A percentile compares a stretch with the other conserved stretches of the same genome.
Evolutionary conservation across 2,329 filamentous ascomycete genomes (phyloP).

Genomic region (Beauveria rudraprayagi): DNA sequence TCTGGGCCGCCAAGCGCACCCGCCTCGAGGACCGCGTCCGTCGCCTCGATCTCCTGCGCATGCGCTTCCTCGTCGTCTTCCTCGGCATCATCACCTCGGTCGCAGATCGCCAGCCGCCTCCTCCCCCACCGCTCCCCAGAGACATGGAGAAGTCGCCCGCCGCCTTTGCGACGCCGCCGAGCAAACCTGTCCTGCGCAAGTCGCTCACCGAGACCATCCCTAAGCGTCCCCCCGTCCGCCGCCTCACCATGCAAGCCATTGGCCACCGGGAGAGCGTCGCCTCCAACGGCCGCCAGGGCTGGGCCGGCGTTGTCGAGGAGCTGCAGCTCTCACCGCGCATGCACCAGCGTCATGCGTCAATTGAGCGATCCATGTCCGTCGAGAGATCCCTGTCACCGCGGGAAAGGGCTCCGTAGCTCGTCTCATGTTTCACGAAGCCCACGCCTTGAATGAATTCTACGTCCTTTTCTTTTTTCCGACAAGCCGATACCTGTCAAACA

Average conservation of each 20-base stretch:
- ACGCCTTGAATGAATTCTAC: not conserved
- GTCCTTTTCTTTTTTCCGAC: not conserved
- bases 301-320: conserved; percentile 56
- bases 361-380: conserved; percentile 47
- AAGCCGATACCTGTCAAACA: not conserved
- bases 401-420: not conserved
- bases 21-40: conserved; percentile 50
- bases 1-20: conserved; percentile 50
- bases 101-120: conserved; percentile 27
- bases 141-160: conserved; percentile 27
- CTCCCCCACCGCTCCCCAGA: conserved; percentile 19
- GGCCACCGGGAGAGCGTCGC: conserved; percentile 42
- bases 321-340: conserved; percentile 53
- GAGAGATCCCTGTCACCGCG: conserved; percentile 34
- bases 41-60: conserved; percentile 52
- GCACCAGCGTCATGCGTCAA: conserved; percentile 54
- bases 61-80: conserved; percentile 57
- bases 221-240: conserved; percentile 40
- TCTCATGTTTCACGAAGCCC: not conserved
- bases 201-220: conserved; percentile 36
- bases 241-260: conserved; percentile 46
- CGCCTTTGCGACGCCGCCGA: conserved; percentile 20
- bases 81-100: conserved; percentile 47
- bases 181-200: conserved; percentile 30
- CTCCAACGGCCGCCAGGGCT: conserved; percentile 44